These are phyloP conservation scores for Gymnopilus junonius DNA, from an alignment of 768 basidiomycete species.

Conservation along the genomic window DNA sequence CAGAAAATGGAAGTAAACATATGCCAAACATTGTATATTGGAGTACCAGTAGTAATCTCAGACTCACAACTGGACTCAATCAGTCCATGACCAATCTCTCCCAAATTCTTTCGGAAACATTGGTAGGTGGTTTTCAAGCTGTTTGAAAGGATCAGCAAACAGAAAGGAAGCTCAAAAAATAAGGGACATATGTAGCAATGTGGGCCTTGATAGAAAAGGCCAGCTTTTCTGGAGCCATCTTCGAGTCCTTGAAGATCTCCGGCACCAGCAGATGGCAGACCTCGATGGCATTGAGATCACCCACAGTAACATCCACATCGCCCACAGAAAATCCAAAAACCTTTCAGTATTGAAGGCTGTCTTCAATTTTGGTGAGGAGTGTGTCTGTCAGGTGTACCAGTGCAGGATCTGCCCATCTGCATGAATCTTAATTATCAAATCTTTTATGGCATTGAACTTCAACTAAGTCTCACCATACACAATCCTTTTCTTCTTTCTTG, in stretches of 20 bases:
- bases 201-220: neutral
- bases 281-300: neutral
- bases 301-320: neutral
- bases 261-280: no score
- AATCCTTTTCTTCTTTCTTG: neutral
- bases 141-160: neutral
- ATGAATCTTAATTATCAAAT: neutral
- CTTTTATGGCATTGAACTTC: neutral
- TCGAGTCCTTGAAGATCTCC: no score
- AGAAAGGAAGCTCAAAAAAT: neutral
- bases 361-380: conserved; percentile 24
- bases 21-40: neutral
- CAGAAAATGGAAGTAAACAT: neutral
- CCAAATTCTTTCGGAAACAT: neutral
- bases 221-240: neutral
- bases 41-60: neutral
- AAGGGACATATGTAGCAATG: neutral
- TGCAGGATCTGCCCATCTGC: neutral
- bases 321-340: conserved; percentile 22
- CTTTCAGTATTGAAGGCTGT: conserved; percentile 18
- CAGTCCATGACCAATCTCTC: neutral
- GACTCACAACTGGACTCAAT: neutral
- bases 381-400: conserved; percentile 20
- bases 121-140: neutral
- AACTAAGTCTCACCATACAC: neutral